Evolutionary conservation across 768 basidiomycete genomes (phyloP), one percentile per base, ranked within the genome.

Genomic region (Suillus brevipes): DNA sequence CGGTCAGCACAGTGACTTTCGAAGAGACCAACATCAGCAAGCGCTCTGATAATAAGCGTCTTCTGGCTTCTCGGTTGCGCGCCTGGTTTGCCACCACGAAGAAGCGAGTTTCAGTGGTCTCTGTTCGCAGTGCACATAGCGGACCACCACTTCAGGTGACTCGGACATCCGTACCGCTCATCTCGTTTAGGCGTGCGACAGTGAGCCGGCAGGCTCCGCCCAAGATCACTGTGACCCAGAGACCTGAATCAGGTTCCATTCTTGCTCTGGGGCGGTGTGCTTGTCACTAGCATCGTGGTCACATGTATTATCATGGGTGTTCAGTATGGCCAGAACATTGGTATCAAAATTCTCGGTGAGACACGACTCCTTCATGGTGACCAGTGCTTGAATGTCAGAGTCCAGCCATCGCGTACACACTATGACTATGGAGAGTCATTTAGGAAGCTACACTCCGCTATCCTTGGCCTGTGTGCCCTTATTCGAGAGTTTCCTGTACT

Each of bases 401-500:
- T 49, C 20, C 12, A 67, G 72, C 86, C 10, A 82, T 89, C 82
- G 62, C 83, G 94, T 68, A 82, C 85, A 52, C 87, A 92, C 67
- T 83, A 89, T 45, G 74, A 79, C 18, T 95, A 96, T 72, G 84
- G 88, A n/a, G 87, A 88, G 62, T 83, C 87, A 14, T 74, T 95
- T 68, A 85, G 88, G 55, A 83, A 84, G 57, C 81, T 96, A 63
- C 95, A 97, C 73, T 92, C 92, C 37, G 94, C 95, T 2, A 91
- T 99, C 64, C 83, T 99, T 57, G 97, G 96, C n/a, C 88, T 96
- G 50, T 94, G 92, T 68, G 94, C 97, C 6, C 80, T 99, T 38
- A 87, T 99, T 40, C n/a, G 93, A 96, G 70, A 96, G 95, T 64
- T 97, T 92, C 74, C 97, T 97, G 0, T 97, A 97, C 78, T 95